Percentiles rank a stretch among this genome's conserved stretches.
These are phyloP conservation scores for Podaxis sp. DNA, from an alignment of 768 basidiomycete species.

Conservation along the genomic window DNA sequence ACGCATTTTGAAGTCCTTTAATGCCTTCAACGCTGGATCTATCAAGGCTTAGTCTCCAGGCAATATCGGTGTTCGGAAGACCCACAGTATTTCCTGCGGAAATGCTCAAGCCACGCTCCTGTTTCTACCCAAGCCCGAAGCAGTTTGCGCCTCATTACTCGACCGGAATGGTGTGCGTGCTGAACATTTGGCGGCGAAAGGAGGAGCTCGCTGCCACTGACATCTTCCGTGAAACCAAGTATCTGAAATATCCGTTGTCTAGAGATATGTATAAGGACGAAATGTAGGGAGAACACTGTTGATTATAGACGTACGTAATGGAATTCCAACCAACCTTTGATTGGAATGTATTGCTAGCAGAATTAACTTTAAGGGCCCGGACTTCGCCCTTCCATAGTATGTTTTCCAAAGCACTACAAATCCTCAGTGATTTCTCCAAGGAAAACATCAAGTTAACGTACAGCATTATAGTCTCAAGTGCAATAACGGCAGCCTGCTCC, in stretches of 20 bases:
- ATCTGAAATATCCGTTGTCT: conserved; percentile 47
- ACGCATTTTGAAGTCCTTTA: conserved; percentile 43
- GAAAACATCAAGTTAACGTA: conserved; percentile 33
- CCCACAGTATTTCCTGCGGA: conserved; percentile 46
- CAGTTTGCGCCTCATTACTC: conserved; percentile 55
- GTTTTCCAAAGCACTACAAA: conserved; percentile 68
- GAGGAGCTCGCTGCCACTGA: conserved; percentile 38
- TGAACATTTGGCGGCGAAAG: conserved; percentile 61
- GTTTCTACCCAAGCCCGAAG: conserved; percentile 83
- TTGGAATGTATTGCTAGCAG: conserved; percentile 50
- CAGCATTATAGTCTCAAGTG: conserved; percentile 68
- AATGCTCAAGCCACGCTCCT: conserved; percentile 64
- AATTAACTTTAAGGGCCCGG: conserved; percentile 51
- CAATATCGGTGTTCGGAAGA: neutral
- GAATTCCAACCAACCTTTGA: conserved; percentile 66
- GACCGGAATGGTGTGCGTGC: conserved; percentile 41
- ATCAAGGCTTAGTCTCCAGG: conserved; percentile 16
- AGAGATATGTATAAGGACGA: neutral
- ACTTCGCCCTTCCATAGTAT: conserved; percentile 71
- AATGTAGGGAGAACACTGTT: neutral
- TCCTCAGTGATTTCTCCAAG: conserved; percentile 11
- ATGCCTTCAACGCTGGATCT: conserved; percentile 48
- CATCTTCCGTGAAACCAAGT: conserved; percentile 42
- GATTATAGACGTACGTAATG: conserved; percentile 45
- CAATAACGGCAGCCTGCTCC: conserved; percentile 53